phyloP scores from a whole-genome alignment of 768 basidiomycete species.

The Suillus cothurnatus region DNA sequence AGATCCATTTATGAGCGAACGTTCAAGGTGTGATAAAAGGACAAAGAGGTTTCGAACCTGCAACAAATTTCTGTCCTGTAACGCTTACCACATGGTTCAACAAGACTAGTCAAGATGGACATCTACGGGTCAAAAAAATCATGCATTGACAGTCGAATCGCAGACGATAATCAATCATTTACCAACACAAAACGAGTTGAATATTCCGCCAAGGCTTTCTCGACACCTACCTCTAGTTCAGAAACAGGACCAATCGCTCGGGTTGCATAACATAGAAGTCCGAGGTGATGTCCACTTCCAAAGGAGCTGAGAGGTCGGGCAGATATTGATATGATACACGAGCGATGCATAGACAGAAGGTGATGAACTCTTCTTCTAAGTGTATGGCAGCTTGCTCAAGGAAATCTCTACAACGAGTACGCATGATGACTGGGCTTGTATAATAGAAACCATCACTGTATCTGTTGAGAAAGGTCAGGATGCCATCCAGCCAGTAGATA shows the following conservation, averaged over 20 bases:
- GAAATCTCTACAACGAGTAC: conserved; percentile 76
- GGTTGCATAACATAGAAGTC: conserved; percentile 89
- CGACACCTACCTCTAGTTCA: conserved; percentile 70
- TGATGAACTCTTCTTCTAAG: conserved; percentile 33
- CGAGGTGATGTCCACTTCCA: conserved; percentile 80
- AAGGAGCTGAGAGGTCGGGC: conserved; percentile 41
- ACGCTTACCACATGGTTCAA: too few relatives aligned
- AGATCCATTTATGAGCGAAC: too few relatives aligned
- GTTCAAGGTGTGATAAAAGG: too few relatives aligned
- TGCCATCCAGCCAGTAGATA: background rate
- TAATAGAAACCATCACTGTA: background rate
- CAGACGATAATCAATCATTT: too few relatives aligned
- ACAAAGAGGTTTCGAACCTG: too few relatives aligned
- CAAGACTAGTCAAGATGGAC: too few relatives aligned
- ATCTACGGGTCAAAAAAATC: too few relatives aligned
- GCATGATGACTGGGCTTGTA: conserved; percentile 65
- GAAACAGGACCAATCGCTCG: conserved; percentile 81
- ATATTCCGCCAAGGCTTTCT: conserved; percentile 85
- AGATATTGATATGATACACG: conserved; percentile 6
- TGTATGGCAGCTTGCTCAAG: conserved; percentile 60
- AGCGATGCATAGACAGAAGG: conserved; percentile 23
- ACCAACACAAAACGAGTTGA: too few relatives aligned
- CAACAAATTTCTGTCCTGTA: too few relatives aligned
- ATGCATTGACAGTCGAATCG: too few relatives aligned
- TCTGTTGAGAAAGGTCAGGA: background rate